These are phyloP conservation scores for Euphorbia corollata DNA, from an alignment of 441 rosid species.

Conservation along the genomic window DNA sequence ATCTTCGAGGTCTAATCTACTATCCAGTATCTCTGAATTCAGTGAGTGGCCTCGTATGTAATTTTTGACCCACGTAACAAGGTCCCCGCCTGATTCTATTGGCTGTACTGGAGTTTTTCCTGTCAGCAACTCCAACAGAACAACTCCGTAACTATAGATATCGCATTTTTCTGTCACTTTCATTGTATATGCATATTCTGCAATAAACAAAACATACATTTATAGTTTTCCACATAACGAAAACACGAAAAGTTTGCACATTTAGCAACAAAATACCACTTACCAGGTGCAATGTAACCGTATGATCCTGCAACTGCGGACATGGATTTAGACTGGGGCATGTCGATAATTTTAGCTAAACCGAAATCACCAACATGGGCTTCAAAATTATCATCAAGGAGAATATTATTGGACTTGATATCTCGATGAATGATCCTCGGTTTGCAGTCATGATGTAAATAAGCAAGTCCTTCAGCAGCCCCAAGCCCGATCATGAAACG, in stretches of 20 bases:
- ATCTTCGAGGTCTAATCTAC: conserved; percentile 57
- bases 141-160: conserved; percentile 90
- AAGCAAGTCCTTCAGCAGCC: conserved; percentile 96
- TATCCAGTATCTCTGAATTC: conserved; percentile 53
- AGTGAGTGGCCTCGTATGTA: conserved; percentile 51
- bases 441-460: conserved; percentile 91
- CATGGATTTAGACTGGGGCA: conserved; percentile 95
- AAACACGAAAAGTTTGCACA: not conserved
- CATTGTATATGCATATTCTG: conserved; percentile 97
- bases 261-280: conserved; percentile 5
- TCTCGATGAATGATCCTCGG: conserved; percentile 90
- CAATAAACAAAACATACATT: not conserved
- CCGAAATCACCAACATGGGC: conserved; percentile 99
- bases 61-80: conserved; percentile 60
- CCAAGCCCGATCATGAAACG: conserved; percentile 82
- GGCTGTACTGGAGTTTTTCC: conserved; percentile 85
- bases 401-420: conserved; percentile 85
- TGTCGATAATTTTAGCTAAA: conserved; percentile 86
- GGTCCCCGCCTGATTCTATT: conserved; percentile 82
- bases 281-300: conserved; percentile 98
- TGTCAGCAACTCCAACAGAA: conserved; percentile 74
- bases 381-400: conserved; percentile 76
- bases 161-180: conserved; percentile 96
- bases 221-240: not conserved
- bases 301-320: conserved; percentile 97